Evolutionary conservation across 2,329 filamentous ascomycete genomes (phyloP).

Genomic region (Neofusicoccum ribis): DNA sequence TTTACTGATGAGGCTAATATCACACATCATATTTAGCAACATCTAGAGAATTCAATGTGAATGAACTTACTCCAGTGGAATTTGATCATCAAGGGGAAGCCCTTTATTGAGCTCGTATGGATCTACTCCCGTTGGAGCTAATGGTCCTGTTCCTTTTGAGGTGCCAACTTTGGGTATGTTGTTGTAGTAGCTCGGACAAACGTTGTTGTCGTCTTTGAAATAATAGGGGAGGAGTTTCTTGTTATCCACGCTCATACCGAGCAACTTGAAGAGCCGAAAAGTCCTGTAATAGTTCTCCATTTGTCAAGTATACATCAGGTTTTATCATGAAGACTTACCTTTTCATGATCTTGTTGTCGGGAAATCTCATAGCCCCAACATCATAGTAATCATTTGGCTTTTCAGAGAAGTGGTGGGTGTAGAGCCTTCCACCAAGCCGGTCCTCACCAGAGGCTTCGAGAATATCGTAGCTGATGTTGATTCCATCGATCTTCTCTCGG

Average conservation of each 20-base stretch:
- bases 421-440: slow-evolving; percentile 38
- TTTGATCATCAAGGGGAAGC: neutral
- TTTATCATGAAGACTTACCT: neutral
- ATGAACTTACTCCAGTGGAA: neutral
- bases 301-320: too few relatives aligned
- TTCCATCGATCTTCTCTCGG: neutral
- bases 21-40: too few relatives aligned
- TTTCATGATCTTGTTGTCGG: slow-evolving; percentile 34
- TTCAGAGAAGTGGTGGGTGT: slow-evolving; percentile 36
- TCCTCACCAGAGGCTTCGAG: slow-evolving; percentile 32
- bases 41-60: too few relatives aligned
- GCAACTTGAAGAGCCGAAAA: neutral
- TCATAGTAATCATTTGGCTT: slow-evolving; percentile 42
- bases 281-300: neutral
- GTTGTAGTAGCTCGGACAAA: neutral
- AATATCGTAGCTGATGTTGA: slow-evolving; percentile 38
- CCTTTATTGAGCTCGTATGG: neutral
- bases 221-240: neutral
- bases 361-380: slow-evolving; percentile 45
- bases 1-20: neutral
- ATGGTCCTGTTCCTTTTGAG: neutral
- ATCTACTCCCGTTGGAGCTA: too few relatives aligned
- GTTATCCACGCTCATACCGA: neutral
- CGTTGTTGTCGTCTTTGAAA: neutral
- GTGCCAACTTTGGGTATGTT: neutral